Conservation (phyloP, 352 stramenopile species). For the Thraustochytrium sp. region DNA sequence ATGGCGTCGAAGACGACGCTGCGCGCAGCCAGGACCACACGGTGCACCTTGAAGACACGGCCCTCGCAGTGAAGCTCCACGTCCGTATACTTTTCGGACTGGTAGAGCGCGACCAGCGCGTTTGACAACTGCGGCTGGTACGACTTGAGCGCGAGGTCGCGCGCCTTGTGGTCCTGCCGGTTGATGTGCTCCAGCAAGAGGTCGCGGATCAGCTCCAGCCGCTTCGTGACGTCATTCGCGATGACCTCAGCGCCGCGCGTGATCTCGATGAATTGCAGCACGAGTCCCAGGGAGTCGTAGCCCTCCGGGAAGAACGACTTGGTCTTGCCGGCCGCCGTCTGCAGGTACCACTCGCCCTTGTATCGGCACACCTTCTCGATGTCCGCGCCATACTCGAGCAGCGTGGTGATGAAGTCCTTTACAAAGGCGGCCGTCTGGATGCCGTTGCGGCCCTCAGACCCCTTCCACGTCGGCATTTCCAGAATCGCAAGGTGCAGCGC, state of each 20-base stretch:
- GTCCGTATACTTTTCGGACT: not conserved
- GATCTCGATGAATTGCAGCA: slow-evolving; percentile 42
- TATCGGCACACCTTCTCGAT: slow-evolving; percentile 36
- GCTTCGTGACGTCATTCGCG: slow-evolving; percentile 32
- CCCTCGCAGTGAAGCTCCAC: slow-evolving; percentile 34
- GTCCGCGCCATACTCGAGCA: slow-evolving; percentile 32
- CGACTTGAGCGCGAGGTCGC: not conserved
- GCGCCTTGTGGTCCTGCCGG: not conserved
- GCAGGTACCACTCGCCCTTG: slow-evolving; percentile 36
- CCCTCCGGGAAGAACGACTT: slow-evolving; percentile 41
- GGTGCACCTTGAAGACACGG: slow-evolving; percentile 28
- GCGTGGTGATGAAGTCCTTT: slow-evolving; percentile 24
- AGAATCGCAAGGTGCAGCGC: slow-evolving; percentile 26
- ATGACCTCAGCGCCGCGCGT: slow-evolving; percentile 31
- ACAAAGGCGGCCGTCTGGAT: slow-evolving; percentile 40
- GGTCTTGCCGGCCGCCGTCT: slow-evolving; percentile 32
- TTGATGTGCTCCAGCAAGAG: slow-evolving; percentile 34
- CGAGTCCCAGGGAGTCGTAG: slow-evolving; percentile 24
- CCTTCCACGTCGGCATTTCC: slow-evolving; percentile 41
- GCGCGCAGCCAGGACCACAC: slow-evolving; percentile 20
- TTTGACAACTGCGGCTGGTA: slow-evolving; percentile 1
- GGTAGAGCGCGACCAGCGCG: not conserved
- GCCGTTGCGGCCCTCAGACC: slow-evolving; percentile 31
- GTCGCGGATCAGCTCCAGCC: slow-evolving; percentile 34
- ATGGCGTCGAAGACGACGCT: slow-evolving; percentile 39